A percentile compares a stretch with the other conserved stretches of the same genome.
Evolutionary conservation across 2,329 filamentous ascomycete genomes (phyloP).

Genomic region (Apiospora sp.): DNA sequence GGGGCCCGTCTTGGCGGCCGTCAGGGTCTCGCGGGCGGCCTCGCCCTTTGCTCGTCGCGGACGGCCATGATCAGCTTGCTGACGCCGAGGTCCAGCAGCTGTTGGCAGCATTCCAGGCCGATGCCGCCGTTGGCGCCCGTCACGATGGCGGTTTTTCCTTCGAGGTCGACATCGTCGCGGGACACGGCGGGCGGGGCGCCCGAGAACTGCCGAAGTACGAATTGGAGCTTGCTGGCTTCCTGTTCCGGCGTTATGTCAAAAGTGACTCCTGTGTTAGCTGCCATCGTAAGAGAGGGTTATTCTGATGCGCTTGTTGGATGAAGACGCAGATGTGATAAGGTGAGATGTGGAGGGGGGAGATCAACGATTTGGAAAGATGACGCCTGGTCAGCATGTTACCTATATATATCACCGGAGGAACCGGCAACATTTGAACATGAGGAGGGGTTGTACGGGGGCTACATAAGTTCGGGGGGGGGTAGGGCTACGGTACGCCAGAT

Average conservation of each 20-base stretch:
- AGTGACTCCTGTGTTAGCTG: background rate
- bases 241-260: conserved; percentile 24
- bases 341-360: too few relatives aligned
- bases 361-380: too few relatives aligned
- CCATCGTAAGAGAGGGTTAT: background rate
- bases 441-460: too few relatives aligned
- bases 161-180: background rate
- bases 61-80: conserved; percentile 43
- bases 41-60: conserved; percentile 40
- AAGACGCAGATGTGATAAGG: too few relatives aligned
- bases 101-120: conserved; percentile 42
- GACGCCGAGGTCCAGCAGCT: conserved; percentile 41
- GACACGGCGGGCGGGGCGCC: conserved; percentile 23
- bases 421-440: too few relatives aligned
- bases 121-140: conserved; percentile 45
- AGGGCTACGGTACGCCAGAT: too few relatives aligned
- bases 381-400: background rate
- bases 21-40: conserved; percentile 8
- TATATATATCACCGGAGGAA: background rate
- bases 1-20: conserved; percentile 29
- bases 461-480: too few relatives aligned
- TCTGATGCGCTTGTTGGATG: background rate
- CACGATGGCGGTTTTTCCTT: conserved; percentile 34
- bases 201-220: conserved; percentile 27
- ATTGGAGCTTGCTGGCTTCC: conserved; percentile 27